phyloP scores from a whole-genome alignment of 2,329 filamentous ascomycete species.

The Curvularia lunata region DNA sequence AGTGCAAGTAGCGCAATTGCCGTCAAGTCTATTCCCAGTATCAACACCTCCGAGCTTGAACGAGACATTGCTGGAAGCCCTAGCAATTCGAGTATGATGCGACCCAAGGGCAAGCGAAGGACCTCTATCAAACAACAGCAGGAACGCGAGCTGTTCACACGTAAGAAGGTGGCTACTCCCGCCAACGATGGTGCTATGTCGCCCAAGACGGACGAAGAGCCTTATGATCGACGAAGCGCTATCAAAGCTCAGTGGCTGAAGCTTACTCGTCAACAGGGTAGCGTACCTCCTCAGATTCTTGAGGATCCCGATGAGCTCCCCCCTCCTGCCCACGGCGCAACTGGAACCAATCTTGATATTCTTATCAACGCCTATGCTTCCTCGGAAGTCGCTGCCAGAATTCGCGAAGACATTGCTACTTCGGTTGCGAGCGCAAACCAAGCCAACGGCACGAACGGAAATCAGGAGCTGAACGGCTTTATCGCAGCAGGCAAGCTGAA shows the following conservation, averaged over 20 bases:
- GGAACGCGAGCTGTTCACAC: slow-evolving; percentile 87
- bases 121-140: slow-evolving; percentile 85
- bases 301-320: slow-evolving; percentile 73
- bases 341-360: slow-evolving; percentile 78
- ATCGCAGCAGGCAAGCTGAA: slow-evolving; percentile 68
- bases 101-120: slow-evolving; percentile 73
- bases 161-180: slow-evolving; percentile 68
- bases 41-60: slow-evolving; percentile 75
- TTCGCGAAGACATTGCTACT: slow-evolving; percentile 78
- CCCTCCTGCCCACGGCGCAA: slow-evolving; percentile 62
- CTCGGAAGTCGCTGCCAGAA: slow-evolving; percentile 76
- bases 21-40: slow-evolving; percentile 87
- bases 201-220: slow-evolving; percentile 68
- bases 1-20: slow-evolving; percentile 86
- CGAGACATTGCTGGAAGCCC: slow-evolving; percentile 64
- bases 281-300: slow-evolving; percentile 64
- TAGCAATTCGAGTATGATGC: slow-evolving; percentile 63
- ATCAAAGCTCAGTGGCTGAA: slow-evolving; percentile 65
- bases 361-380: slow-evolving; percentile 77
- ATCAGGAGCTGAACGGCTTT: slow-evolving; percentile 59
- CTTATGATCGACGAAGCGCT: slow-evolving; percentile 57
- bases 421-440: slow-evolving; percentile 69
- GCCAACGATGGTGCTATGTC: slow-evolving; percentile 59
- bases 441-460: slow-evolving; percentile 71
- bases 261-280: slow-evolving; percentile 61